These are phyloP conservation scores for Escovopsis weberi DNA, from an alignment of 2,329 filamentous ascomycete species.

Conservation along the genomic window DNA sequence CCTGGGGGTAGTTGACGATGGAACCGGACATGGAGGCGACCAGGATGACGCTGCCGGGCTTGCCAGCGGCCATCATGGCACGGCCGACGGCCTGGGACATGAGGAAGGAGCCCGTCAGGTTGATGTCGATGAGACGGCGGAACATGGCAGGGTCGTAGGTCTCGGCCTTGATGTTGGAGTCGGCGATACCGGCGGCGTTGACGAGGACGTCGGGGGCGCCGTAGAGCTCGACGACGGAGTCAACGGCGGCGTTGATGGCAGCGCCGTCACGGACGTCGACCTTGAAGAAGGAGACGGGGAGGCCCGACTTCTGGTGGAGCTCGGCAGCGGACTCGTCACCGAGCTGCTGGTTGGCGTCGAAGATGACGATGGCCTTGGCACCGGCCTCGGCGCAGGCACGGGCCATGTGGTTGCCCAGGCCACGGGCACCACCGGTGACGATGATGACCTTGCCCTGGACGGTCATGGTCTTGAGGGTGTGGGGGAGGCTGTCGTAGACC, in stretches of 20 bases:
- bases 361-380: conserved; percentile 57
- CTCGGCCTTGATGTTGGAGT: conserved; percentile 74
- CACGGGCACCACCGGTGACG: conserved; percentile 61
- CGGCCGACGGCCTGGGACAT: conserved; percentile 59
- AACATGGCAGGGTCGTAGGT: conserved; percentile 64
- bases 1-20: conserved; percentile 76
- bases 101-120: conserved; percentile 65
- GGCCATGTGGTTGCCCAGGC: conserved; percentile 67
- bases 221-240: conserved; percentile 49
- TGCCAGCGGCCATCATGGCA: conserved; percentile 57
- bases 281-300: conserved; percentile 64
- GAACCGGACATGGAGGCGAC: conserved; percentile 70
- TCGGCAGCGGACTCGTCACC: conserved; percentile 56
- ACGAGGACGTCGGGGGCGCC: conserved; percentile 62
- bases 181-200: conserved; percentile 67
- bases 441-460: conserved; percentile 58
- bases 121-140: conserved; percentile 68
- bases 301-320: conserved; percentile 56
- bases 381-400: conserved; percentile 64
- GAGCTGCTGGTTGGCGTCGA: conserved; percentile 63
- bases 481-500: conserved; percentile 41
- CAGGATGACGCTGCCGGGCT: conserved; percentile 59
- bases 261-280: conserved; percentile 61
- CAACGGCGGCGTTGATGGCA: conserved; percentile 55
- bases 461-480: conserved; percentile 54